Evolutionary conservation across 768 basidiomycete species (phyloP).

Genomic region (Hortiboletus campestris): DNA sequence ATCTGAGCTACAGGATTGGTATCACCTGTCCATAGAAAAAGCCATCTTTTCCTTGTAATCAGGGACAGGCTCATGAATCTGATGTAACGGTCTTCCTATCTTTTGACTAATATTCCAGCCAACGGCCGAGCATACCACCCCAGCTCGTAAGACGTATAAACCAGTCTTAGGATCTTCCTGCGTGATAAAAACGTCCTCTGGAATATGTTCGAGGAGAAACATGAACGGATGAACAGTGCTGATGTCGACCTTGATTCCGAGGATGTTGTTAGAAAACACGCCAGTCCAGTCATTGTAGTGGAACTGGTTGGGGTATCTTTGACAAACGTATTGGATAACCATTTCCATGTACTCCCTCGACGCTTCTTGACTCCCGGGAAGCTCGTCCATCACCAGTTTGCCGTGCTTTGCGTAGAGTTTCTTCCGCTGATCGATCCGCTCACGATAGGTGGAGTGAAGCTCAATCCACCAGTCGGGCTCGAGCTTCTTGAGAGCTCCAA

Average conservation of each 20-base stretch:
- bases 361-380: constrained; percentile 49
- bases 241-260: constrained; percentile 33
- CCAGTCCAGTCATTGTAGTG: constrained; percentile 34
- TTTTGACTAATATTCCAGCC: constrained; percentile 50
- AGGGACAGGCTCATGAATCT: constrained; percentile 48
- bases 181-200: constrained; percentile 50
- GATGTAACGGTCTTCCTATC: constrained; percentile 45
- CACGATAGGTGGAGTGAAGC: constrained; percentile 49
- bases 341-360: constrained; percentile 55
- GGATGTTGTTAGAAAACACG: constrained; percentile 43
- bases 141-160: constrained; percentile 45
- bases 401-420: constrained; percentile 39
- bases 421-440: constrained; percentile 43
- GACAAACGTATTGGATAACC: constrained; percentile 55
- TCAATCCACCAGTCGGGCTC: constrained; percentile 60
- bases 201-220: constrained; percentile 49
- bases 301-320: constrained; percentile 57
- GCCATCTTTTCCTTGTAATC: constrained; percentile 50
- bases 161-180: constrained; percentile 42
- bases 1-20: neutral
- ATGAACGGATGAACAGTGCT: constrained; percentile 35
- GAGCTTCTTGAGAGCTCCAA: constrained; percentile 42
- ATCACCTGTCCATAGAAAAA: constrained; percentile 48
- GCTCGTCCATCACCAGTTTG: constrained; percentile 40
- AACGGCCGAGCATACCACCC: constrained; percentile 45